A percentile compares a stretch with the other conserved stretches of the same genome.
phyloP scores from a whole-genome alignment of 2,329 filamentous ascomycete species.

The Claviceps purpurea region DNA sequence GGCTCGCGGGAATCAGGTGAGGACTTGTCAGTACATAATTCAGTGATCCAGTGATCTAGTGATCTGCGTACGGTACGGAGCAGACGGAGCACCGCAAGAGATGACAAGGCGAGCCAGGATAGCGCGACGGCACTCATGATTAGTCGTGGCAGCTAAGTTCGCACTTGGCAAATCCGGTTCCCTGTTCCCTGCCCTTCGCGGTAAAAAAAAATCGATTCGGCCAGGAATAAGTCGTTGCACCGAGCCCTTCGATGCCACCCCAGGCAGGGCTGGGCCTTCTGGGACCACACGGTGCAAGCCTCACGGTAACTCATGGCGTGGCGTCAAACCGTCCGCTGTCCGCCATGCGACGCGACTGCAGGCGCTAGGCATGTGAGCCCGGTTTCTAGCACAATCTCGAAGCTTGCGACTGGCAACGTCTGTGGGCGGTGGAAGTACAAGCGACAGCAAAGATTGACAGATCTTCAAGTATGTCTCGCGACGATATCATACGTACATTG shows the following conservation, averaged over 20 bases:
- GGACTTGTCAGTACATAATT: not conserved
- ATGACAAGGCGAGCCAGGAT: slow-evolving; percentile 1
- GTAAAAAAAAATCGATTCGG: not conserved
- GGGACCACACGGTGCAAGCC: slow-evolving; percentile 1
- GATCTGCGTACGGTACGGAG: too few species aligned
- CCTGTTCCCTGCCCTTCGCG: slow-evolving; percentile 1
- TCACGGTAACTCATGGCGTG: slow-evolving; percentile 4
- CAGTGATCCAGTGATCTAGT: too few species aligned
- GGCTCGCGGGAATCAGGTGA: not conserved
- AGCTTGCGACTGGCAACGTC: slow-evolving; percentile 3
- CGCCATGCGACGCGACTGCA: slow-evolving; percentile 1
- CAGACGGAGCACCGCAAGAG: not conserved
- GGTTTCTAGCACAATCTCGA: slow-evolving; percentile 1
- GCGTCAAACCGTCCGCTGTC: slow-evolving; percentile 1
- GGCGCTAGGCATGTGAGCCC: not conserved
- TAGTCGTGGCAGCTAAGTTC: too few species aligned
- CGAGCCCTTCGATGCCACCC: slow-evolving; percentile 8
- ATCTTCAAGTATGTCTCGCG: not conserved
- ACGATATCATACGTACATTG: not conserved
- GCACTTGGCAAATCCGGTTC: not conserved
- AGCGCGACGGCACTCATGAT: not conserved
- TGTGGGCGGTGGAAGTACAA: not conserved
- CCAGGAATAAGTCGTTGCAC: slow-evolving; percentile 4
- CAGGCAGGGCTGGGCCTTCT: slow-evolving; percentile 6
- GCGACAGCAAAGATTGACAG: not conserved